Evolutionary conservation across 1,284 basidiomycete species (phyloP).

Genomic region (Agroathelia rolfsii): DNA sequence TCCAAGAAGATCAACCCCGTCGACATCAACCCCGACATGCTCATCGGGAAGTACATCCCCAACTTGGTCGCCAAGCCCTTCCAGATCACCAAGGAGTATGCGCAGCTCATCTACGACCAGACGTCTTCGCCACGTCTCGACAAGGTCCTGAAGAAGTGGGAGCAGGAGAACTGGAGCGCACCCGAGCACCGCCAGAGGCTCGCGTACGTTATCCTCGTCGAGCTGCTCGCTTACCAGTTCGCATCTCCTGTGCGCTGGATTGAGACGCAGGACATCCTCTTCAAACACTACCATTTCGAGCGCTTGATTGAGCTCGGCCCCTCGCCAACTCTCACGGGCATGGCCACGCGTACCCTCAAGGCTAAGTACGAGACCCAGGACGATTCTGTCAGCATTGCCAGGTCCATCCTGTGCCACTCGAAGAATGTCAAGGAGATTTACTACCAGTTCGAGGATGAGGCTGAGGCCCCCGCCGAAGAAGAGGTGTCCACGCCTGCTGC

Average conservation of each 20-base stretch:
- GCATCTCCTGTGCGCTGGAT: constrained; percentile 97
- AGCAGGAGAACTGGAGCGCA: constrained; percentile 82
- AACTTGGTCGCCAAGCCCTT: constrained; percentile 96
- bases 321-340: constrained; percentile 90
- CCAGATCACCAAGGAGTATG: constrained; percentile 82
- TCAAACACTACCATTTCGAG: constrained; percentile 85
- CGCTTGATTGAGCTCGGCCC: constrained; percentile 94
- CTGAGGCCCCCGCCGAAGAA: constrained; percentile 38
- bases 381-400: constrained; percentile 72
- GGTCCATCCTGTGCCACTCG: constrained; percentile 84
- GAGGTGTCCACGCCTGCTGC: constrained; percentile 30
- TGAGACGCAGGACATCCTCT: constrained; percentile 94
- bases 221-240: constrained; percentile 94
- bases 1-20: constrained; percentile 95
- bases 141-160: constrained; percentile 90
- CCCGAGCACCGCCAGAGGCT: constrained; percentile 82
- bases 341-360: constrained; percentile 92
- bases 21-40: constrained; percentile 85
- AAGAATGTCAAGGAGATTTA: constrained; percentile 97
- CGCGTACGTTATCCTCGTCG: constrained; percentile 92
- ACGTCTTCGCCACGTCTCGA: constrained; percentile 90
- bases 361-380: constrained; percentile 92
- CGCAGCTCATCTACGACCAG: constrained; percentile 91
- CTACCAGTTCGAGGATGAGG: constrained; percentile 92
- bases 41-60: constrained; percentile 92